Evolutionary conservation across 2,329 filamentous ascomycete species (phyloP).

Genomic region (Rutstroemia sydowiana): DNA sequence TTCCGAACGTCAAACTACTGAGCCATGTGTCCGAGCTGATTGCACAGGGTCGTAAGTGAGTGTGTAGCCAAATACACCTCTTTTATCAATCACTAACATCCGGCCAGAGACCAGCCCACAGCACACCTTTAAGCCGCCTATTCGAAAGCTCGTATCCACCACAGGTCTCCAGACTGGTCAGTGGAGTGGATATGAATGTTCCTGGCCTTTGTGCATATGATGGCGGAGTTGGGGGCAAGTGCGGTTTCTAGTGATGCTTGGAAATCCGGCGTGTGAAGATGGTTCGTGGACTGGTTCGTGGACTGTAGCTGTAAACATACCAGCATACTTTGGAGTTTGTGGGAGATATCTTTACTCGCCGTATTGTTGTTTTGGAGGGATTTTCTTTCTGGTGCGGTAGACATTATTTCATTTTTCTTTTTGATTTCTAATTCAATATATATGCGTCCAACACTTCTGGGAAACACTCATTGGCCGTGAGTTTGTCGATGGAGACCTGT

Average conservation of each 20-base stretch:
- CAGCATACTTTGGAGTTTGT: conserved; percentile 11
- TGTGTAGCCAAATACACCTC: neutral
- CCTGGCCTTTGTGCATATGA: conserved; percentile 1
- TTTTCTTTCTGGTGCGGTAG: conserved; percentile 10
- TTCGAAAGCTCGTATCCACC: neutral
- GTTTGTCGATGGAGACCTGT: neutral
- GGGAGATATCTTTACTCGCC: conserved; percentile 4
- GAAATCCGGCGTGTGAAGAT: neutral
- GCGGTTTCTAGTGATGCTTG: neutral
- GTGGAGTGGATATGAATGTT: conserved; percentile 4
- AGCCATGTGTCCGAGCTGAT: conserved; percentile 1
- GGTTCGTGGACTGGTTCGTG: conserved; percentile 4
- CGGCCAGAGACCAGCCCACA: neutral
- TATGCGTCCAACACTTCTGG: neutral
- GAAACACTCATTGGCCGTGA: neutral
- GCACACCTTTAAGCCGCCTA: conserved; percentile 3
- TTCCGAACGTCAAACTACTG: neutral
- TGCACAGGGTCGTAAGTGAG: conserved; percentile 9
- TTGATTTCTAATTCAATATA: neutral
- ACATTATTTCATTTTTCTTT: conserved; percentile 8
- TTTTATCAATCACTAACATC: neutral
- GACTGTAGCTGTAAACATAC: conserved; percentile 9
- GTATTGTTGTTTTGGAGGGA: conserved; percentile 3
- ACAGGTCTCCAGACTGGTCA: conserved; percentile 1
- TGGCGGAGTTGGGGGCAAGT: neutral